Percentiles rank a stretch among this genome's conserved stretches.
phyloP scores from a whole-genome alignment of 2,329 filamentous ascomycete species.

The Fusarium gaditjirri region DNA sequence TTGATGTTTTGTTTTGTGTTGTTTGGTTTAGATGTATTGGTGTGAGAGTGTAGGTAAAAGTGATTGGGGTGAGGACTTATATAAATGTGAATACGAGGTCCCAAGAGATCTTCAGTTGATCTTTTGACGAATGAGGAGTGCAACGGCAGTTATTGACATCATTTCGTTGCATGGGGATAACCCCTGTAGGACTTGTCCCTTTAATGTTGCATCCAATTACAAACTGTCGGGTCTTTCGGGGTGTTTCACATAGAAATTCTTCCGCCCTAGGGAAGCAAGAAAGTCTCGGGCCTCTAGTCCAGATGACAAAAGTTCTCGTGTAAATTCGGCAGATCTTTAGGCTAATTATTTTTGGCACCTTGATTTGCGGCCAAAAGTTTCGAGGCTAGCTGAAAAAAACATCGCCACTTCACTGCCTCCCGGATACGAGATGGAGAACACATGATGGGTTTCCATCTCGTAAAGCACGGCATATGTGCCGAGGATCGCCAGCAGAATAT shows the following conservation, averaged over 20 bases:
- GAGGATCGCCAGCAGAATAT: not conserved
- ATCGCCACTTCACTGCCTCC: constrained; percentile 1
- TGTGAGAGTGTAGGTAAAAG: not conserved
- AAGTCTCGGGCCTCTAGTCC: not conserved
- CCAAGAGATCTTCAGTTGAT: constrained; percentile 28
- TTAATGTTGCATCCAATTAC: not conserved
- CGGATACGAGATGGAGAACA: not conserved
- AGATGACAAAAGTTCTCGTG: not conserved
- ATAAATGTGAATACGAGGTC: constrained; percentile 19
- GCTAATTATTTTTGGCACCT: not conserved
- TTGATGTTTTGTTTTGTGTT: not conserved
- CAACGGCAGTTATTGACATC: constrained; percentile 35
- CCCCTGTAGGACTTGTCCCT: not conserved
- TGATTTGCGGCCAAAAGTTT: not conserved
- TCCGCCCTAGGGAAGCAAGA: not conserved
- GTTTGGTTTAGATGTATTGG: not conserved
- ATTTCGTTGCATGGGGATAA: not conserved
- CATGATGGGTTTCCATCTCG: not conserved
- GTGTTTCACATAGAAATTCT: constrained; percentile 8
- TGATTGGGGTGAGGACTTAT: constrained; percentile 2
- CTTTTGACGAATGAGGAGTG: constrained; percentile 17
- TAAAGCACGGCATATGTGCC: not conserved
- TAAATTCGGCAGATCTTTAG: fast-evolving
- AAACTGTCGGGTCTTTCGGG: not conserved
- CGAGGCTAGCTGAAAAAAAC: not conserved